Evolutionary conservation across 805 yeast species (phyloP), one percentile per base, ranked within the genome.

Genomic region (Wickerhamiella spandovensis): DNA sequence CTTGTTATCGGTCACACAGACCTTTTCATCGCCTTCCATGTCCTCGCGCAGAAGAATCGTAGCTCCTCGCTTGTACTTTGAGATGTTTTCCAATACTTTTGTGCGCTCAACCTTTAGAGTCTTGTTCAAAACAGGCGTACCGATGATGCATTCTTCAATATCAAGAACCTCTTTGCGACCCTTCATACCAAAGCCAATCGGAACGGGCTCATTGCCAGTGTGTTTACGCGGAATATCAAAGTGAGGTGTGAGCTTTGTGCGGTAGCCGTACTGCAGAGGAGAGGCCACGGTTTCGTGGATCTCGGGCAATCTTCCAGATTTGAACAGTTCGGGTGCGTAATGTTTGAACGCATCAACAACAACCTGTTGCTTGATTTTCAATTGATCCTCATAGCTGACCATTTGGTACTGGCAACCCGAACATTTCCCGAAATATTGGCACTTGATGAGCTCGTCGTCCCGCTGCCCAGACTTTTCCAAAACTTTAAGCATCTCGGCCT

Each of bases 161-260:
- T 92, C 98, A 54, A 92, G 68, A 24, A 86, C 81, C 7, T 76
- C 66, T 20, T 71, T 74, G 38, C 72, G 67, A 35, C 95, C 95
- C 63, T 84, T 84, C 48, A 82, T 73, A 7, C 95, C 95, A 68
- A 90, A 92, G 1, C 98, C 98, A 51, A 92, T 71, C 15, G 84
- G 77, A 17, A 96, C 95, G 51, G 72, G 67, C 43, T 64, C 61
- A 17, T 59, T 63, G 30, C 68, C 60, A 12, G 72, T 69, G n/a
- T 54, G 52, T 22, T 54, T 54, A 60, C 79, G 75, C 22, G 94
- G 92, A 38, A 85, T 68, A 60, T 84, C 88, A 66, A 89, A 92
- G 68, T 92, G 98, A 5, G 98, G 98, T 0, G 98, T 92, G 42
- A 92, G 73, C 63, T 92, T 92, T 0, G 98, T 92, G 63, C 98